Evolutionary conservation across 768 basidiomycete species (phyloP).

Genomic region (Boletus fagicola): DNA sequence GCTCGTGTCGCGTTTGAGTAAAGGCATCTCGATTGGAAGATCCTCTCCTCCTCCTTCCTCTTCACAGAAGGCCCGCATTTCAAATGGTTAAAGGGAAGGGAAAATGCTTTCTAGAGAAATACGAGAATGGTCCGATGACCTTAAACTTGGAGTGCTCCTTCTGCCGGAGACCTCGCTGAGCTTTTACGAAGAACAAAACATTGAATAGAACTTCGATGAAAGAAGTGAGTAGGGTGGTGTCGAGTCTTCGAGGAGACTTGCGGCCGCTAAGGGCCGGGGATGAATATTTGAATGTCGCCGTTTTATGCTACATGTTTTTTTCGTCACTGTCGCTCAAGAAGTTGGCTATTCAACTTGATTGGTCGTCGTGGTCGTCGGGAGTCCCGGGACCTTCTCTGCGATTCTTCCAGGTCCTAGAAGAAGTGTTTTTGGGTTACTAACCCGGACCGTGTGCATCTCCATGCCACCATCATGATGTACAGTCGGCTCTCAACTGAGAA

Average conservation of each 20-base stretch:
- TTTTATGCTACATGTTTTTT: background rate
- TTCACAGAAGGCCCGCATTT: background rate
- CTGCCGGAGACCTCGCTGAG: background rate
- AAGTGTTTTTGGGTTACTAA: no score
- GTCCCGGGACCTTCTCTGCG: background rate
- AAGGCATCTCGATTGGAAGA: constrained; percentile 13
- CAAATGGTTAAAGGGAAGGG: constrained; percentile 5
- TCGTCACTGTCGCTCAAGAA: no score
- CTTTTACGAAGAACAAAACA: no score
- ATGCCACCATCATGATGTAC: no score
- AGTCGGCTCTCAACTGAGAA: background rate
- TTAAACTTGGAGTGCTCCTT: background rate
- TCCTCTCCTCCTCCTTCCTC: constrained; percentile 8
- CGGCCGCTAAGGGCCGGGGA: background rate
- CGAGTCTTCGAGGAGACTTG: background rate
- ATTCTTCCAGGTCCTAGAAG: background rate
- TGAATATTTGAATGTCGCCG: no score
- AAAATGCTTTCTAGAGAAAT: constrained; percentile 7
- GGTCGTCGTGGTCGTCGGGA: background rate
- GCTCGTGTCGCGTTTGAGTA: constrained; percentile 14
- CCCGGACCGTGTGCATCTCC: no score
- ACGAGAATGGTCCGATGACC: constrained; percentile 13
- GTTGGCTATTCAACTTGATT: no score
- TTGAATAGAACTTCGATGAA: background rate
- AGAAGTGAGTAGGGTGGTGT: background rate